phyloP scores from a whole-genome alignment of 495 filamentous ascomycete genomes.

The Talaromyces ruber region DNA sequence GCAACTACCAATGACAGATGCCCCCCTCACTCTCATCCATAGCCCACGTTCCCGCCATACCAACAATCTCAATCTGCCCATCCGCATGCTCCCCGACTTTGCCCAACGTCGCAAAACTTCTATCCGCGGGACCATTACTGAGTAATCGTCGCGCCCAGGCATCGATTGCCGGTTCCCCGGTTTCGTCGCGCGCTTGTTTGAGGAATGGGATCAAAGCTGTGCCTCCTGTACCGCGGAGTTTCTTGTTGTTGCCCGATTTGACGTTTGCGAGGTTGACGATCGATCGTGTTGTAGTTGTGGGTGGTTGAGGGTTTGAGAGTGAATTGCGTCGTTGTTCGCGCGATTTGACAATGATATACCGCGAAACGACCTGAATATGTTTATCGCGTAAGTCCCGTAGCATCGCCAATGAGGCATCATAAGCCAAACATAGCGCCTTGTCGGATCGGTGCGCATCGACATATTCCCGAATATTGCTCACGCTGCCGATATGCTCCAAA shows the following conservation, averaged over 20 bases:
- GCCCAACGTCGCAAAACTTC: slow-evolving; percentile 39
- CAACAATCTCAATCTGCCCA: slow-evolving; percentile 60
- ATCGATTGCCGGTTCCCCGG: slow-evolving; percentile 82
- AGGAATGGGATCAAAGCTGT: slow-evolving; percentile 90
- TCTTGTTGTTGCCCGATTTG: slow-evolving; percentile 43
- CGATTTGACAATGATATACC: slow-evolving; percentile 77
- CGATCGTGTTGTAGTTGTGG: slow-evolving; percentile 8
- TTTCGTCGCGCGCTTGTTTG: slow-evolving; percentile 93
- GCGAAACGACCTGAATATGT: slow-evolving; percentile 91
- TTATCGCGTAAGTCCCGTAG: slow-evolving; percentile 84
- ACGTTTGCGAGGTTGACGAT: slow-evolving; percentile 59
- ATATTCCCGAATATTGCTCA: slow-evolving; percentile 84
- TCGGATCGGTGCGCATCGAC: slow-evolving; percentile 59
- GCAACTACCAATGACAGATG: slow-evolving; percentile 53
- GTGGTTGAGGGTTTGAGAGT: slow-evolving; percentile 25
- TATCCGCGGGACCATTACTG: slow-evolving; percentile 41
- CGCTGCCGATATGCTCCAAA: slow-evolving; percentile 64
- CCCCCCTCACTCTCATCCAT: slow-evolving; percentile 77
- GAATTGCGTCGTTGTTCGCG: slow-evolving; percentile 43
- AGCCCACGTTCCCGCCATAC: slow-evolving; percentile 77
- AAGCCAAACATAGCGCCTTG: slow-evolving; percentile 63
- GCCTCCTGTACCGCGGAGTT: slow-evolving; percentile 82
- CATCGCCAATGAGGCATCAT: slow-evolving; percentile 87
- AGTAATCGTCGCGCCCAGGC: slow-evolving; percentile 71
- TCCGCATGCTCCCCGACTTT: slow-evolving; percentile 59